A percentile compares a stretch with the other conserved stretches of the same genome.
Conservation (phyloP, 2,329 filamentous ascomycete genomes). For the Penicillium janthinellum region DNA sequence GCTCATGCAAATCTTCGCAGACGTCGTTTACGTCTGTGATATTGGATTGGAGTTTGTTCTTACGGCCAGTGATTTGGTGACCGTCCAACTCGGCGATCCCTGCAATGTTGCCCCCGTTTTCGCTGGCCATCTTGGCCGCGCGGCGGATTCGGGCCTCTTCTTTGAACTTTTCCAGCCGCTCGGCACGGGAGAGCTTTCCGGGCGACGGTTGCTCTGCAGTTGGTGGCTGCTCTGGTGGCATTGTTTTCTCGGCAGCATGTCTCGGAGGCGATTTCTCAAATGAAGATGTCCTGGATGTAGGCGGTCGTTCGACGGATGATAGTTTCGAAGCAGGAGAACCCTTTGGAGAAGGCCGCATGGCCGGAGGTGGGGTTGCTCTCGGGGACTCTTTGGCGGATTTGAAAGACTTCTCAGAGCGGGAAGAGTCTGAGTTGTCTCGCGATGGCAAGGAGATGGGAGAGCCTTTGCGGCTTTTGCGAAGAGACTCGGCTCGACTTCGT, state of each 20-base stretch:
- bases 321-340: conserved; percentile 3
- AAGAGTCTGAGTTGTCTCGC: conserved; percentile 28
- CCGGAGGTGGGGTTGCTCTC: conserved; percentile 9
- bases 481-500: conserved; percentile 24
- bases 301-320: conserved; percentile 6
- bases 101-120: conserved; percentile 16
- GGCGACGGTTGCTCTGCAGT: conserved; percentile 7
- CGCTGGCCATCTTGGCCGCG: conserved; percentile 7
- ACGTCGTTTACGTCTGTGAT: conserved; percentile 25
- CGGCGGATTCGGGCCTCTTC: conserved; percentile 21
- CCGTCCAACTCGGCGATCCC: conserved; percentile 42
- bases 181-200: conserved; percentile 11
- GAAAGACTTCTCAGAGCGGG: conserved; percentile 24
- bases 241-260: neutral
- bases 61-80: conserved; percentile 31
- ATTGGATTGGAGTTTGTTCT: conserved; percentile 21
- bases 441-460: conserved; percentile 19
- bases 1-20: conserved; percentile 20
- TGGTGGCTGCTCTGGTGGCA: neutral
- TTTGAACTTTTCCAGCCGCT: conserved; percentile 23
- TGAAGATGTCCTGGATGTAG: conserved; percentile 6
- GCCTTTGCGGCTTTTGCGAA: conserved; percentile 24
- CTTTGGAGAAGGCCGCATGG: conserved; percentile 13
- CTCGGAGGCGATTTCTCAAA: neutral
- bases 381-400: conserved; percentile 17